Conservation (phyloP, 176 grass and related monocot species). For the Leersia perrieri region DNA sequence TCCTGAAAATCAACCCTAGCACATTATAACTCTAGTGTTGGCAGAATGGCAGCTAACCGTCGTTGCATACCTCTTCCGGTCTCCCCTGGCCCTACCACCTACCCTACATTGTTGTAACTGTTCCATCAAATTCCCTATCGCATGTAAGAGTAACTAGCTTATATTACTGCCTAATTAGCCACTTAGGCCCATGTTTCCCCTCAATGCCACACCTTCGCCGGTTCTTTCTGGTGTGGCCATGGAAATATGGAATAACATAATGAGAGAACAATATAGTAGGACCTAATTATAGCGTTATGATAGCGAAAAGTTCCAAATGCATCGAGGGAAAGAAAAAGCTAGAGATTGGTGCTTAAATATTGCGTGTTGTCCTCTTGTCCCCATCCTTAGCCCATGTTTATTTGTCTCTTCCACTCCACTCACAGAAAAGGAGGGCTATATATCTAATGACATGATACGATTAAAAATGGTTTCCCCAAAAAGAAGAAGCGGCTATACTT, state of each 20-base stretch:
- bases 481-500: not conserved
- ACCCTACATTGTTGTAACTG: too few relatives aligned
- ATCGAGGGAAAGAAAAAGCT: not conserved
- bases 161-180: not conserved
- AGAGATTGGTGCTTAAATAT: constrained; percentile 21
- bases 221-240: not conserved
- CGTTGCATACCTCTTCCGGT: too few relatives aligned
- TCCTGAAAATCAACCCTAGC: too few relatives aligned
- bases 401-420: constrained; percentile 42
- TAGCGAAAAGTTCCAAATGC: constrained; percentile 34
- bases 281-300: constrained; percentile 48
- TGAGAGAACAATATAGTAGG: constrained; percentile 22
- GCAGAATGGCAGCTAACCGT: too few relatives aligned
- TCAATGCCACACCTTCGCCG: not conserved
- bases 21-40: too few relatives aligned
- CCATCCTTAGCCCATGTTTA: constrained; percentile 37
- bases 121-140: too few relatives aligned
- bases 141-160: too few relatives aligned
- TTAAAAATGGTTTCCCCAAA: constrained; percentile 2
- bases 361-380: constrained; percentile 12
- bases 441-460: not conserved
- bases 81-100: too few relatives aligned
- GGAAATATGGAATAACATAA: not conserved
- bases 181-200: not conserved
- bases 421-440: not conserved